These are phyloP conservation scores for Microsporum canis DNA, from an alignment of 2,329 filamentous ascomycete genomes.

Conservation along the genomic window DNA sequence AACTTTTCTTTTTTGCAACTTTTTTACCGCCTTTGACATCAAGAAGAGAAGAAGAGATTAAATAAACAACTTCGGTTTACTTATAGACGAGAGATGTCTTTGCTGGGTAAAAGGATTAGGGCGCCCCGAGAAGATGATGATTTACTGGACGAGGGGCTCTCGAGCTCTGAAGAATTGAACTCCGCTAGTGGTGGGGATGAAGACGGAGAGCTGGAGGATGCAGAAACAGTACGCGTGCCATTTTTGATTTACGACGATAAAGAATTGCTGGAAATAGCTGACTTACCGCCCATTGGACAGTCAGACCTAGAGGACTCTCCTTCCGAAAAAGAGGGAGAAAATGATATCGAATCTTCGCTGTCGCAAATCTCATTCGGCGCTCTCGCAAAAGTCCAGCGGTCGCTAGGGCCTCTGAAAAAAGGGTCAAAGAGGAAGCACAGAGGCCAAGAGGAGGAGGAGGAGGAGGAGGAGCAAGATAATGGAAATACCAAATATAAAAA, in stretches of 20 bases:
- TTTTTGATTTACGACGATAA: not conserved
- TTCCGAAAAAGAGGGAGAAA: conserved; percentile 17
- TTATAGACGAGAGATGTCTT: no score
- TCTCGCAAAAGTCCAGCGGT: conserved; percentile 74
- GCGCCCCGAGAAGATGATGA: conserved; percentile 30
- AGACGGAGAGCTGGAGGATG: conserved; percentile 24
- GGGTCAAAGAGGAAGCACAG: not conserved
- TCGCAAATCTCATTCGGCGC: conserved; percentile 72
- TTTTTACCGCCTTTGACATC: not conserved
- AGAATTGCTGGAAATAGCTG: not conserved
- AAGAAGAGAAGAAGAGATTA: not conserved
- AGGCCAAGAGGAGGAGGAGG: not conserved
- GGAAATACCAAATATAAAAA: not conserved
- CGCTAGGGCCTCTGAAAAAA: conserved; percentile 38
- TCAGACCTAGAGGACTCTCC: conserved; percentile 9
- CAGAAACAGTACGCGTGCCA: conserved; percentile 19
- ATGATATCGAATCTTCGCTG: conserved; percentile 32
- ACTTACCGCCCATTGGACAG: not conserved
- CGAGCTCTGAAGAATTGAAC: not conserved
- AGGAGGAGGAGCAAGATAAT: conserved; percentile 7
- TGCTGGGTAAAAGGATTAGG: conserved; percentile 34
- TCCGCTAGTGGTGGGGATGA: conserved; percentile 13
- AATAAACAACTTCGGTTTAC: no score
- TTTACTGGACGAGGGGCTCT: conserved; percentile 7
- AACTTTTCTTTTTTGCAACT: not conserved